Evolutionary conservation across 768 basidiomycete species (phyloP), one percentile per base, ranked within the genome.

Genomic region (Kondoa subrosea): DNA sequence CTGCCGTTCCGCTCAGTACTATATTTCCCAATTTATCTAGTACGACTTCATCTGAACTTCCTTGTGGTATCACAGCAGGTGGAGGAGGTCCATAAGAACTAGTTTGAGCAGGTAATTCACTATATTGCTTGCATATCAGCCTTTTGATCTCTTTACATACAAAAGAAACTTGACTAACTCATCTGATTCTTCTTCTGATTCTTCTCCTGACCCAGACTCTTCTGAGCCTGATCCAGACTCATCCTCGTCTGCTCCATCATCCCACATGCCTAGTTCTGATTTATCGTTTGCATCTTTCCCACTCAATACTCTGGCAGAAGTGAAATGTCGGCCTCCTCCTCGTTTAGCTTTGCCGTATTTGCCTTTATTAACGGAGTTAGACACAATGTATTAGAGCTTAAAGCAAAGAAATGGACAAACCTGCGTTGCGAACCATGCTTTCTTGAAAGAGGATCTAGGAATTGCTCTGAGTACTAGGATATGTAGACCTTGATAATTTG

Each of bases 11-110:
- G 16, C 34, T 33, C 26, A 21, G 29, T 12, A 63, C 61, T 14
- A 63, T 32, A 32, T 63, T 63, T 27, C 61, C 61, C 27, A 63
- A 32, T 32, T 63, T 63, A 32, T 63, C 61, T 17, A 27, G 61
- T 12, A 63, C 30, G 27, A 32, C 30, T 63, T 63, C 26, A 16
- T 33, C 61, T 8, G 40, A 50, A 50, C 12, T 21, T 8, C 12
- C 40, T 8, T 8, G 40, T 50, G 40, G 40, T 50, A 21, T 21
- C 8, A 21, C 40, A 50, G 40, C 40, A 50, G 40, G 40, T 21
- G 40, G 40, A 8, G 40, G 40, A 8, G 40, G 40, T 8, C 40
- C 40, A 50, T 50, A 50, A 8, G 40, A 50, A 21, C 40, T 50
- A 8, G 12, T 21, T 50, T 50, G 40, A 8, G 40, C 40, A 50